Conservation (phyloP, 169 alveolate genomes). For the Cryptosporidium viatorum region DNA sequence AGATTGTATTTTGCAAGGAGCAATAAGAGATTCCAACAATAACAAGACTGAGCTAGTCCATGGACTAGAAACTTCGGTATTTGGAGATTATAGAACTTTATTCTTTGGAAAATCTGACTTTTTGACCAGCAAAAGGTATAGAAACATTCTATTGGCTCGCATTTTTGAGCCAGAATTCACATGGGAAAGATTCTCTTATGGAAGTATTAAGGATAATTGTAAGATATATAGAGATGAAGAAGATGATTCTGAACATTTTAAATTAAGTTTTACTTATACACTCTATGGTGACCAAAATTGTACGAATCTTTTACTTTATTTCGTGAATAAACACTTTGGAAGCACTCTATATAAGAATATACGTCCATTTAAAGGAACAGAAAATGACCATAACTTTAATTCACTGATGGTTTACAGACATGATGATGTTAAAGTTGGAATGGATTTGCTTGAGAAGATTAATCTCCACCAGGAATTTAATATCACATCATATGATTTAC, state of each 20-base stretch:
- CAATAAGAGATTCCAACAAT: neutral
- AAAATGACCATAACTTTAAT: neutral
- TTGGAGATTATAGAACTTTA: conserved; percentile 6
- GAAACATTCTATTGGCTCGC: neutral
- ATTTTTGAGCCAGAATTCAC: conserved; percentile 51
- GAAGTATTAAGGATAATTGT: conserved; percentile 51
- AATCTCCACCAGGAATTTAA: conserved; percentile 53
- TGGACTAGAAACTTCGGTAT: neutral
- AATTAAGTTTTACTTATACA: conserved; percentile 27
- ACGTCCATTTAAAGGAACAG: neutral
- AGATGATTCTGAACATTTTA: neutral
- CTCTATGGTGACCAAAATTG: conserved; percentile 11
- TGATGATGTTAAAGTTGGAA: conserved; percentile 18
- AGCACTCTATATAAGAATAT: conserved; percentile 23
- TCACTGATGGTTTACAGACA: neutral
- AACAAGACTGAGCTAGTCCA: neutral
- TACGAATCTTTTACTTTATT: neutral
- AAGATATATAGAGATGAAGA: conserved; percentile 5
- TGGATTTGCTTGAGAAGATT: neutral
- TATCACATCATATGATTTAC: conserved; percentile 22
- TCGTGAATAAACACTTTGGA: conserved; percentile 54
- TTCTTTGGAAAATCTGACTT: conserved; percentile 27
- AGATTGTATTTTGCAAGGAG: conserved; percentile 13
- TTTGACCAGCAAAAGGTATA: neutral
- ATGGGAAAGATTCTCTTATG: conserved; percentile 39